These are phyloP conservation scores for Elsinoe necatrix DNA, from an alignment of 2,329 filamentous ascomycete species.

Conservation along the genomic window DNA sequence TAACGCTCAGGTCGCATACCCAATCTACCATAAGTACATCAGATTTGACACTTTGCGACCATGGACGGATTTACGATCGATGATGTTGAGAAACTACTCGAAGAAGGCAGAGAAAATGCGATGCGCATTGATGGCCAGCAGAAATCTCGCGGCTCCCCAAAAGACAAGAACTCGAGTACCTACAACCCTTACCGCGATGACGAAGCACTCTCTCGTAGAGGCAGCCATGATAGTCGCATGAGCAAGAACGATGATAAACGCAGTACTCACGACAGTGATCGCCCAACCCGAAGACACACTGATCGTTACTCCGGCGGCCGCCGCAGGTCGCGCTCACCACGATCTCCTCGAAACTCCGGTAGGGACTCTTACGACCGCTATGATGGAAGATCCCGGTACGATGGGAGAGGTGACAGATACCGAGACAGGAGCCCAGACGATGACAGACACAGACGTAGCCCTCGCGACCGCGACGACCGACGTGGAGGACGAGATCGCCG, in stretches of 20 bases:
- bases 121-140: slow-evolving; percentile 28
- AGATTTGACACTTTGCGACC: neutral
- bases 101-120: slow-evolving; percentile 28
- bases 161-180: neutral
- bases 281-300: neutral
- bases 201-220: slow-evolving; percentile 16
- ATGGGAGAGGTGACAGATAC: slow-evolving; percentile 49
- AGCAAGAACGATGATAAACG: slow-evolving; percentile 32
- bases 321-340: slow-evolving; percentile 23
- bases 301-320: slow-evolving; percentile 21
- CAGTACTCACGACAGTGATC: slow-evolving; percentile 31
- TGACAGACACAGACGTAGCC: slow-evolving; percentile 54
- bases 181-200: slow-evolving; percentile 26
- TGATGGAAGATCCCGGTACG: slow-evolving; percentile 42
- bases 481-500: slow-evolving; percentile 44
- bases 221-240: slow-evolving; percentile 23
- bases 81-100: slow-evolving; percentile 25
- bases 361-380: slow-evolving; percentile 23
- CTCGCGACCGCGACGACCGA: slow-evolving; percentile 63
- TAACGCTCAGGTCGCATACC: slow-evolving; percentile 1
- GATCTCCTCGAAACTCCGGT: slow-evolving; percentile 15
- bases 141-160: slow-evolving; percentile 19
- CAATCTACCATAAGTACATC: slow-evolving; percentile 6
- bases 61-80: neutral
- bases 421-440: slow-evolving; percentile 35